Percentiles rank a stretch among this genome's conserved stretches.
Conservation (phyloP, 257 asterid species). For the Prunella vulgaris region DNA sequence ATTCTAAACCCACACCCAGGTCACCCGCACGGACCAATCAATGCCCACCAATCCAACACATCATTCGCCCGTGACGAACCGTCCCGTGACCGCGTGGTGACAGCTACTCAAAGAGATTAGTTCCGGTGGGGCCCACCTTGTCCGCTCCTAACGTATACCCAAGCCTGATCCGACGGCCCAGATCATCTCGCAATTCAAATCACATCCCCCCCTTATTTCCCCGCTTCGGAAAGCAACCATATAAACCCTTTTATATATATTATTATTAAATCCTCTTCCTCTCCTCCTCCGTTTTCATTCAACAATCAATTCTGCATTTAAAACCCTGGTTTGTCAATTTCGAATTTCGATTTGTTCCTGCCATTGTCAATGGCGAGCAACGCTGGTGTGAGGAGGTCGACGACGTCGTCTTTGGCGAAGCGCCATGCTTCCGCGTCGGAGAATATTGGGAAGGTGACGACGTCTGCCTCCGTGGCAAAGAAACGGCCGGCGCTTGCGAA, state of each 20-base stretch:
- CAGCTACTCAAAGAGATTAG: conserved; percentile 27
- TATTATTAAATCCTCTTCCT: not conserved
- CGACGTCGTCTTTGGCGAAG: conserved; percentile 67
- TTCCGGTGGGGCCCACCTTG: conserved; percentile 44
- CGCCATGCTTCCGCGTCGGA: conserved; percentile 59
- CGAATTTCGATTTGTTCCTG: conserved; percentile 5
- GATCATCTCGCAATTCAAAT: conserved; percentile 45
- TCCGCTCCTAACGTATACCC: conserved; percentile 71
- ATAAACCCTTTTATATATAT: conserved; percentile 15
- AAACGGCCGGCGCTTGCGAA: conserved; percentile 77
- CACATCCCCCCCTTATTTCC: conserved; percentile 26
- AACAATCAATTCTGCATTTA: not conserved
- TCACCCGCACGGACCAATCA: conserved; percentile 23
- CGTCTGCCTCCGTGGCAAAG: conserved; percentile 44
- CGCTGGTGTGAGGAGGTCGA: conserved; percentile 40
- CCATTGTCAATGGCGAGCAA: conserved; percentile 46
- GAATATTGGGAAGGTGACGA: conserved; percentile 34
- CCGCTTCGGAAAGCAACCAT: conserved; percentile 55
- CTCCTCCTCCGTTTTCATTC: not conserved
- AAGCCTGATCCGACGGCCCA: conserved; percentile 41
- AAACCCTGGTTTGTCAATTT: conserved; percentile 1
- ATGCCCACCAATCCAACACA: not conserved
- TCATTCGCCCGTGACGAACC: conserved; percentile 21
- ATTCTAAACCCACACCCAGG: conserved; percentile 21
- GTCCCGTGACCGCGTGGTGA: not conserved